These are phyloP conservation scores for Mucor circinelloides DNA, from an alignment of 371 early-diverging fungal species.

Conservation along the genomic window DNA sequence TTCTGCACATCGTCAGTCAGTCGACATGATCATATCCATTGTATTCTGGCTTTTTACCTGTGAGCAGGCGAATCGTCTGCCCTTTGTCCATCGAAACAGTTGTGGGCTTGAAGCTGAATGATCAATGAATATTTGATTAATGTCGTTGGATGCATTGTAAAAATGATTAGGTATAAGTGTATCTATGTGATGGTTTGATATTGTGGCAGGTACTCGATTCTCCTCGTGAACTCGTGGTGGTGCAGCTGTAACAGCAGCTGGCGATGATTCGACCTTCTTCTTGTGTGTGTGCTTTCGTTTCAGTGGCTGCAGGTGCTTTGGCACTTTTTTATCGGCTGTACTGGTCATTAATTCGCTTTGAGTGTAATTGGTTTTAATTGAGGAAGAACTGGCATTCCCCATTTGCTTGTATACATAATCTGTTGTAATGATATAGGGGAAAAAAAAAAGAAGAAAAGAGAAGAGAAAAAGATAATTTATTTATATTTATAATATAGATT, in stretches of 20 bases:
- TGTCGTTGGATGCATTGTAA: background rate
- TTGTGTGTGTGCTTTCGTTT: conserved; percentile 10
- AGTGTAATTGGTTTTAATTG: background rate
- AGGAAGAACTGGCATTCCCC: background rate
- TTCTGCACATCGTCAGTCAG: background rate
- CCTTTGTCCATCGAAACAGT: conserved; percentile 11
- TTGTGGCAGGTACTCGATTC: background rate
- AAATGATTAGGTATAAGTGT: background rate
- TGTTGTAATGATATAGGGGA: background rate
- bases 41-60: background rate
- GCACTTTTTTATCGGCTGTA: background rate
- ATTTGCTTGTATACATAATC: background rate
- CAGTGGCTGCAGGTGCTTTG: conserved; percentile 24
- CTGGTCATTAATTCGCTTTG: background rate
- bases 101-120: background rate
- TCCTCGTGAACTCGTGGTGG: background rate
- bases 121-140: background rate
- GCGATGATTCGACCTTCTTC: background rate
- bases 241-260: background rate
- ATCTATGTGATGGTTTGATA: background rate
- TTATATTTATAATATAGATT: background rate
- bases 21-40: background rate
- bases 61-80: background rate
- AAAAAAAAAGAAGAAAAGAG: background rate
- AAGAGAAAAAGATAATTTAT: background rate